Evolutionary conservation across 306 rosid genomes (phyloP), one percentile per base, ranked within the genome.

Genomic region (Mucuna pruriens): DNA sequence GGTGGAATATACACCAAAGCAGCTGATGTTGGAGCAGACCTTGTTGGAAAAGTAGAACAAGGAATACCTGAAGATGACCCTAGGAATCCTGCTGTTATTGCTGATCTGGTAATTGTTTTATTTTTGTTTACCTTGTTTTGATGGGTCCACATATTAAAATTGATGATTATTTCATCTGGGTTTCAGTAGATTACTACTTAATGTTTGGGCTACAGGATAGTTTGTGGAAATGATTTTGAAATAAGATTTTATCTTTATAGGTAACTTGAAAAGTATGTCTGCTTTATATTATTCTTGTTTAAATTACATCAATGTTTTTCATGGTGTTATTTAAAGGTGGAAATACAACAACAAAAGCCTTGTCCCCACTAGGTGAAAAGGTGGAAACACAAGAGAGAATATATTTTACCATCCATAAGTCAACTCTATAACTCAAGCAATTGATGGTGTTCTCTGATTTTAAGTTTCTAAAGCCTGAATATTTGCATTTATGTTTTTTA

Each of bases 61-160:
- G 99, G 99, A 75, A 95, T 95, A 87, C 99, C 99, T 42, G 99
- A 95, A 88, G 99, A 95, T 85, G 99, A 95, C 77, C 99, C 99
- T 29, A 89, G 99, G 79, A 95, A 95, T 83, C 99, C 99, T 80
- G 99, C 99, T 60, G 99, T 95, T 70, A 95, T 95, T 88, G 99
- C 99, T 70, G 99, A 95, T 78, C 91, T 95, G 99, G 99, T 93
- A 94, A 68, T 79, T 81, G 39, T 49, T 77, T 78, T 51, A 55
- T 77, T 64, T 74, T 66, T 80, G 16, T 49, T 80, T 34, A 66
- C 77, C 55, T 81, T 73, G 31, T 74, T 80, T 69, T 64, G 45
- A 72, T 29, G 70, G 55, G 36, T 13, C 60, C 44, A 5, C 48
- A 51, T 42, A 11, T 68, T 67, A 42, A n/a, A 48, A 44, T 73